A percentile compares a stretch with the other conserved stretches of the same genome.
phyloP scores from a whole-genome alignment of 108 stramenopile genomes.

The Chaetoceros tenuissimus region DNA sequence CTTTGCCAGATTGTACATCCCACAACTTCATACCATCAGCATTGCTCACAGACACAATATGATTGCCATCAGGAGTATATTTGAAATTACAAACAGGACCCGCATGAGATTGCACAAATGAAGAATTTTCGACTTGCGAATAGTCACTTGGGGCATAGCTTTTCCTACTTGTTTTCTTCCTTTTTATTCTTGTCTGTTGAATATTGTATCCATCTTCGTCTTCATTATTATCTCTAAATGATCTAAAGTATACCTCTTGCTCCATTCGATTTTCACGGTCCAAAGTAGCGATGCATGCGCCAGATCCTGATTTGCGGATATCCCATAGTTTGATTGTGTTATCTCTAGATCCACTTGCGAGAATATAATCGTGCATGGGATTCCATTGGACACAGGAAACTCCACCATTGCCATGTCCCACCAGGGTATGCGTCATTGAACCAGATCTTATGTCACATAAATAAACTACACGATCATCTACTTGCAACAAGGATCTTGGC shows the following conservation, averaged over 20 bases:
- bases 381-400: conserved; percentile 58
- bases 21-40: conserved; percentile 52
- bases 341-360: conserved; percentile 62
- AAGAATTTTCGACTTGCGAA: conserved; percentile 4
- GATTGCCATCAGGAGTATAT: conserved; percentile 50
- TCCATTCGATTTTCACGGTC: conserved; percentile 23
- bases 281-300: conserved; percentile 50
- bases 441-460: conserved; percentile 62
- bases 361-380: conserved; percentile 32
- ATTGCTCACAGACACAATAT: conserved; percentile 40
- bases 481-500: background rate
- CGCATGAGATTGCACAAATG: conserved; percentile 22
- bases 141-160: conserved; percentile 29
- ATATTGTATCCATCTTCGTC: background rate
- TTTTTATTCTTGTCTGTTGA: background rate
- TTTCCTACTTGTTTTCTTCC: background rate
- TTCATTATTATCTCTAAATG: conserved; percentile 6
- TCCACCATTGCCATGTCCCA: conserved; percentile 43
- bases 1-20: conserved; percentile 52
- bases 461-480: conserved; percentile 15
- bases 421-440: conserved; percentile 57
- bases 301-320: conserved; percentile 55
- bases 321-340: conserved; percentile 69
- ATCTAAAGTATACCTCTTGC: conserved; percentile 3
- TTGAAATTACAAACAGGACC: conserved; percentile 41